Base-by-base conservation (phyloP, 148 eudicot species). In the Linanthus parryae region DNA sequence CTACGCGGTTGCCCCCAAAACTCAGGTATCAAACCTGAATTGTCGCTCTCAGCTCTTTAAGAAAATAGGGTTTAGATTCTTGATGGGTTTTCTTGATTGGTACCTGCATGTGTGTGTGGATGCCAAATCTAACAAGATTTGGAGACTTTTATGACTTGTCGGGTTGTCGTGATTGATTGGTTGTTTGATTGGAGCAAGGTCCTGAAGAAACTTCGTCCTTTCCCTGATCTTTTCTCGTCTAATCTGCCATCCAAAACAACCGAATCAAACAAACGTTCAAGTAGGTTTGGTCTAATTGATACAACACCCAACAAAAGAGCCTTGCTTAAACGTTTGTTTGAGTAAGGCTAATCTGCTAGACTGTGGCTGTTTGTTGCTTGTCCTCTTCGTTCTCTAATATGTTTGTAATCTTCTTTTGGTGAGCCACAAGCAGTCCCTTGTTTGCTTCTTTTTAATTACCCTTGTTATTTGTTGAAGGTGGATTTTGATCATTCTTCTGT, bases 291-390 rank as follows among this genome's bases (percentile, higher is more conserved):
- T 30, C 12, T 33, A 16, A 6, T 51, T 3, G 40, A 51, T 15
- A 31, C 12, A 7, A 25, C 14, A 28, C 16, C 35, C 55, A 42
- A 15, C 47, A n/a, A n/a, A 29, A 28, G 50, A 58, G 51, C 5
- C 60, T 64, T 80, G 83, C 95, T 68, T n/a, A n/a, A n/a, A n/a
- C n/a, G n/a, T n/a, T n/a, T n/a, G n/a, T n/a, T n/a, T n/a, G n/a
- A n/a, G n/a, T n/a, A n/a, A n/a, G n/a, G n/a, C n/a, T 90, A 79
- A 54, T 94, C 99, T 13, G 98, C 98, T 56, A 91, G 94, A 71
- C 95, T 86, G 62, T 91, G 99, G 69, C 99, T 94, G 63, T 94
- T 94, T 52, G 99, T 94, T 38, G 99, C 99, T 61, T 88, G 99
- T 37, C 99, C 99, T 82, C 99, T 75, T 47, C 95, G 78, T 6